A percentile compares a stretch with the other conserved stretches of the same genome.
Conservation (phyloP, 345 rosid species). For the Eutrema yunnanense region DNA sequence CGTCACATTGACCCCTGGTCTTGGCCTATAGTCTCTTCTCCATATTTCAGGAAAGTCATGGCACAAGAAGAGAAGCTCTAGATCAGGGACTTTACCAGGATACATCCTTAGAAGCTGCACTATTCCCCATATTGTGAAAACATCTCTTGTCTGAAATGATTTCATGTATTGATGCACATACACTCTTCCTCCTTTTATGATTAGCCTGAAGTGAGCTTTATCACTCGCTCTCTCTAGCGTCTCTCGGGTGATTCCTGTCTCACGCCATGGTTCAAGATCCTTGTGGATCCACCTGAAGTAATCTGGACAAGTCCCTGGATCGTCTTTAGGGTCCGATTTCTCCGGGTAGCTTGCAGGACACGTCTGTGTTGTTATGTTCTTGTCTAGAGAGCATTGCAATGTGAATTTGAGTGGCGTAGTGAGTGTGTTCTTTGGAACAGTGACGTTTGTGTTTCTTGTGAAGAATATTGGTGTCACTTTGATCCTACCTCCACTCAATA, state of each 20-base stretch:
- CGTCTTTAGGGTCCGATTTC: neutral
- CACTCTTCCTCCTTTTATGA: constrained; percentile 39
- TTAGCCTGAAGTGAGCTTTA: constrained; percentile 44
- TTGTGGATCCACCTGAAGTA: constrained; percentile 64
- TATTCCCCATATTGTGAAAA: constrained; percentile 68
- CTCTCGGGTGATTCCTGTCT: constrained; percentile 41
- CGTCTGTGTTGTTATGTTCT: constrained; percentile 8
- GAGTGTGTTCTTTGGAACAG: neutral
- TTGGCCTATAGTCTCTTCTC: constrained; percentile 21
- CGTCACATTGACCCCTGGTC: constrained; percentile 25
- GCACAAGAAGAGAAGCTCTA: constrained; percentile 52
- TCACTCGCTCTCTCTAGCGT: constrained; percentile 35
- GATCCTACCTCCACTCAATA: constrained; percentile 1
- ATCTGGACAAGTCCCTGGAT: constrained; percentile 40
- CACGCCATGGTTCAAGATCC: constrained; percentile 49
- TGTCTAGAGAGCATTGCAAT: constrained; percentile 30
- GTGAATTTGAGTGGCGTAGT: neutral
- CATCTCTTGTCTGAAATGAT: constrained; percentile 49
- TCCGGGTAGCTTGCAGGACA: constrained; percentile 26
- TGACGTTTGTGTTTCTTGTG: neutral
- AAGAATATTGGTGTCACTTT: neutral
- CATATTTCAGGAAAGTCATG: constrained; percentile 32
- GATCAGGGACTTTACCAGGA: constrained; percentile 55
- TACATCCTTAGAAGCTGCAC: constrained; percentile 54
- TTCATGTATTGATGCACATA: constrained; percentile 39